A percentile compares a stretch with the other conserved stretches of the same genome.
These are phyloP conservation scores for Bipolaris oryzae DNA, from an alignment of 2,329 filamentous ascomycete genomes.

Conservation along the genomic window DNA sequence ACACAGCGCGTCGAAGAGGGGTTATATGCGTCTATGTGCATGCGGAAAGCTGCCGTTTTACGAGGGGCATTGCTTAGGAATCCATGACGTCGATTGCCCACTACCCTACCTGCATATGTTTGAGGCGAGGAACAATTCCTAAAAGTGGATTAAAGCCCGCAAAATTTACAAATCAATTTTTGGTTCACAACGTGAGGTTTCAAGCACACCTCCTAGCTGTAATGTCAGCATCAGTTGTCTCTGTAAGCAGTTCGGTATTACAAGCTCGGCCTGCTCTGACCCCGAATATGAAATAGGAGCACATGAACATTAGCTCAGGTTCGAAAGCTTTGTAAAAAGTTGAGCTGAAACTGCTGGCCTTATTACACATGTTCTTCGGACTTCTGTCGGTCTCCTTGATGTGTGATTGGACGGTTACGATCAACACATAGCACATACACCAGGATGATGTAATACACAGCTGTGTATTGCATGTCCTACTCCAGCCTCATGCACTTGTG, in stretches of 20 bases:
- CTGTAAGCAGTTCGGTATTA: neutral
- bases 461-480: neutral
- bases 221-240: neutral
- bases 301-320: no score
- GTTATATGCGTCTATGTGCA: constrained; percentile 23
- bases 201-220: neutral
- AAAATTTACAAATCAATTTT: neutral
- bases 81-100: constrained; percentile 18
- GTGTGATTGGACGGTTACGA: neutral
- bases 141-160: neutral
- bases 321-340: no score
- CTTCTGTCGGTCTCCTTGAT: neutral
- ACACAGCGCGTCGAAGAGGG: constrained; percentile 27
- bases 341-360: no score
- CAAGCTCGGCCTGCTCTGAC: no score
- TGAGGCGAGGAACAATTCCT: neutral
- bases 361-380: neutral
- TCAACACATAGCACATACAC: neutral
- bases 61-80: constrained; percentile 15
- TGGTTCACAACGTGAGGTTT: neutral
- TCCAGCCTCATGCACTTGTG: neutral
- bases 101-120: neutral
- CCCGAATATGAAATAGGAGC: no score
- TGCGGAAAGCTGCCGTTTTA: constrained; percentile 3
- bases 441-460: neutral